These are phyloP conservation scores for Cladosporium cucumerinum DNA, from an alignment of 2,329 filamentous ascomycete species.

Conservation along the genomic window DNA sequence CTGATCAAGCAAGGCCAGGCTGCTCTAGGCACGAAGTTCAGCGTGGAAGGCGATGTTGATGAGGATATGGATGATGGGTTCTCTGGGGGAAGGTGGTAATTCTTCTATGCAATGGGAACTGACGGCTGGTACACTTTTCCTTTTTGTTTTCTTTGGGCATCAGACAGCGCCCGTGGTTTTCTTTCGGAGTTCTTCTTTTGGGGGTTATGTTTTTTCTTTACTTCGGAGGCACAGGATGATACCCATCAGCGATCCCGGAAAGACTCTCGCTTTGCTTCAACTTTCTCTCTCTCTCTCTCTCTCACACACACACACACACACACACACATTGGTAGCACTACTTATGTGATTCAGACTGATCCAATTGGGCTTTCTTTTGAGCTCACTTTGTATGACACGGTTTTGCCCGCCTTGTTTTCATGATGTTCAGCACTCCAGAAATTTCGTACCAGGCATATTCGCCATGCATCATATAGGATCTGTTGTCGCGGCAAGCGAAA, in stretches of 20 bases:
- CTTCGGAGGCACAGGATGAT: slow-evolving; percentile 14
- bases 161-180: not conserved
- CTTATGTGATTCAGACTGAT: not conserved
- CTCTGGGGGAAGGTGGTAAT: not conserved
- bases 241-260: slow-evolving; percentile 8
- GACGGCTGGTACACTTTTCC: not conserved
- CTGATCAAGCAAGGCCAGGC: slow-evolving; percentile 89
- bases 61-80: slow-evolving; percentile 31
- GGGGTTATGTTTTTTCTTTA: not conserved
- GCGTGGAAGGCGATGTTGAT: slow-evolving; percentile 32
- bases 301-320: no score
- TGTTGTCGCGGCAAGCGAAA: not conserved
- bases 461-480: not conserved
- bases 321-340: not conserved
- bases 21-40: slow-evolving; percentile 61
- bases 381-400: not conserved
- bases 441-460: not conserved
- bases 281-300: not conserved
- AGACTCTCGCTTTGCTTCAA: not conserved
- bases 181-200: not conserved
- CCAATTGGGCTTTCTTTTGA: not conserved
- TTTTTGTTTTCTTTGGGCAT: not conserved
- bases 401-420: not conserved
- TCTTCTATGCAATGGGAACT: not conserved
- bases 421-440: not conserved